Percentiles rank a stretch among this genome's conserved stretches.
These are phyloP conservation scores for Pseudonitzschia multiseries DNA, from an alignment of 108 stramenopile genomes.

Conservation along the genomic window DNA sequence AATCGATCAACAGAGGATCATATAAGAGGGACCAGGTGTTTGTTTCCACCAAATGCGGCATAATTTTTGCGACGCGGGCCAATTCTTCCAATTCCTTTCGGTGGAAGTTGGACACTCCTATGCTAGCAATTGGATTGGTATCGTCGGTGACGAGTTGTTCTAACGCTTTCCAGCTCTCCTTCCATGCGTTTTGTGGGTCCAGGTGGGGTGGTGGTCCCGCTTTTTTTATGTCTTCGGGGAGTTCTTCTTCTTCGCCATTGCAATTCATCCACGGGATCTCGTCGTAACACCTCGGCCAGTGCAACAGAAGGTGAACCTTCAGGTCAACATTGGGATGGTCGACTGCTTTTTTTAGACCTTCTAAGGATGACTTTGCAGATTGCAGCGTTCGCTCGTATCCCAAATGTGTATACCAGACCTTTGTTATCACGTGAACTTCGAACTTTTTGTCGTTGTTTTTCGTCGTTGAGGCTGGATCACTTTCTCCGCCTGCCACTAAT, in stretches of 20 bases:
- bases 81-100: constrained; percentile 64
- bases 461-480: background rate
- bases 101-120: constrained; percentile 87
- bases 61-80: constrained; percentile 33
- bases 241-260: constrained; percentile 57
- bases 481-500: background rate
- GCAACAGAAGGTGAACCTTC: constrained; percentile 71
- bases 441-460: background rate
- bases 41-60: constrained; percentile 69
- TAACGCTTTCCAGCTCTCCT: constrained; percentile 77
- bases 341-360: constrained; percentile 36
- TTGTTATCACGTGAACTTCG: constrained; percentile 80
- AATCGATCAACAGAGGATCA: constrained; percentile 60
- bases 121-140: constrained; percentile 54
- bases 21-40: constrained; percentile 77
- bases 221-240: constrained; percentile 55
- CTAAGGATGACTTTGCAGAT: constrained; percentile 56
- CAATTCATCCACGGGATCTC: constrained; percentile 86
- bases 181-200: constrained; percentile 73
- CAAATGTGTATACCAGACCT: constrained; percentile 90
- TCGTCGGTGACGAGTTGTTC: constrained; percentile 58
- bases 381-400: constrained; percentile 82
- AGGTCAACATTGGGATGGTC: constrained; percentile 46
- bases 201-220: constrained; percentile 75
- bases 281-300: constrained; percentile 85